phyloP scores from a whole-genome alignment of 257 asterid genomes.

The Dorcoceras hygrometricum region DNA sequence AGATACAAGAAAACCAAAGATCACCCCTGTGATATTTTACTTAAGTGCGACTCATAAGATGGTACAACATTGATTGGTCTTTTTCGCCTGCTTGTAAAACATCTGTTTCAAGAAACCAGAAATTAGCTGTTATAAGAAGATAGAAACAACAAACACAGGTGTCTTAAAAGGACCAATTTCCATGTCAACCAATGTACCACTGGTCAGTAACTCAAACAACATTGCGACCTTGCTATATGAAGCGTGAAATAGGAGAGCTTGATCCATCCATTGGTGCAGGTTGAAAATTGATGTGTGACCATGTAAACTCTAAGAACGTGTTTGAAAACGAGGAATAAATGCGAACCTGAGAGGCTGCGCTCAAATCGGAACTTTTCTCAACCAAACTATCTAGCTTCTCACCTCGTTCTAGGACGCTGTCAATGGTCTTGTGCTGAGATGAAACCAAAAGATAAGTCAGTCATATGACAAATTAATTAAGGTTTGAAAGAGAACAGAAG shows the following conservation, averaged over 20 bases:
- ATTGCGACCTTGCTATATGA: not conserved
- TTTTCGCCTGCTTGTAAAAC: constrained; percentile 62
- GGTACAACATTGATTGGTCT: constrained; percentile 49
- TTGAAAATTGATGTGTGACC: not conserved
- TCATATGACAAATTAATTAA: constrained; percentile 9
- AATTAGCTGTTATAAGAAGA: not conserved
- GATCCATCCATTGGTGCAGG: no score
- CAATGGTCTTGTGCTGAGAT: constrained; percentile 91
- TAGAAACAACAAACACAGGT: no score
- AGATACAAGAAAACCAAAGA: not conserved
- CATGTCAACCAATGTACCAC: no score
- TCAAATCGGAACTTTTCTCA: constrained; percentile 92
- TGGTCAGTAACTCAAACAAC: no score
- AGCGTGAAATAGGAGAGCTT: no score
- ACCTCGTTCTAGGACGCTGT: constrained; percentile 87
- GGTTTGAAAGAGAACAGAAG: constrained; percentile 4
- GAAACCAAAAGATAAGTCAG: constrained; percentile 21
- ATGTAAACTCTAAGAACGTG: not conserved
- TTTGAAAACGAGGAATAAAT: not conserved
- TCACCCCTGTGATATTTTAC: not conserved
- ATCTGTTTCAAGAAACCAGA: constrained; percentile 30
- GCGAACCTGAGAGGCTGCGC: constrained; percentile 89
- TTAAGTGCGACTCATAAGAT: constrained; percentile 28
- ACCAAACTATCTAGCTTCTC: constrained; percentile 95
- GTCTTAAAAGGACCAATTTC: no score